phyloP scores from a whole-genome alignment of 2,329 filamentous ascomycete genomes.

The Zelopaecilomyces penicillatus region DNA sequence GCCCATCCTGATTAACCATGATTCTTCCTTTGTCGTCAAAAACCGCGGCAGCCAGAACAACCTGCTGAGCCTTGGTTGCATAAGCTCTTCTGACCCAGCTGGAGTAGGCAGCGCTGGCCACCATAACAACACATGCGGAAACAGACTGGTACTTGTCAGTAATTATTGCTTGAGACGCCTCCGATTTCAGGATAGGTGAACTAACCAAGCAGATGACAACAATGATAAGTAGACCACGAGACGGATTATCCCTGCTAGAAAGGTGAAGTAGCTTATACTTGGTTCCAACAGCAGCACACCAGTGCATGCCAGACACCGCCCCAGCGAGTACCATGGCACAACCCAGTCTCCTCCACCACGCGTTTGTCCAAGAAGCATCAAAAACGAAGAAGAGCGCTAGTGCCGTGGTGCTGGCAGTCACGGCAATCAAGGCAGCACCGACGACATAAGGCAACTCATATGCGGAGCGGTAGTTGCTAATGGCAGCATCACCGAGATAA shows the following conservation, averaged over 20 bases:
- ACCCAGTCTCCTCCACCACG: constrained; percentile 63
- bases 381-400: constrained; percentile 70
- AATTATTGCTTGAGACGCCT: neutral
- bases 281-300: constrained; percentile 66
- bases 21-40: constrained; percentile 61
- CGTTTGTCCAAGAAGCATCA: constrained; percentile 65
- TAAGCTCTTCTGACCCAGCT: constrained; percentile 40
- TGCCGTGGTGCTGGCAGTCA: constrained; percentile 59
- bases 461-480: constrained; percentile 61
- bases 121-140: constrained; percentile 52
- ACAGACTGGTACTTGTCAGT: constrained; percentile 39
- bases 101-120: constrained; percentile 38
- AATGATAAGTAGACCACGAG: constrained; percentile 29
- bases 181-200: constrained; percentile 4
- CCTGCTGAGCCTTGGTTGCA: constrained; percentile 52
- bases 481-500: constrained; percentile 72
- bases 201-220: constrained; percentile 64
- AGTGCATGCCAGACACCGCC: constrained; percentile 82
- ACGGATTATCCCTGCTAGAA: constrained; percentile 11
- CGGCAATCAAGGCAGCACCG: constrained; percentile 62
- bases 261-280: constrained; percentile 47
- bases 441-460: constrained; percentile 53
- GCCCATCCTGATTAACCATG: constrained; percentile 60
- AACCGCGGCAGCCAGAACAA: constrained; percentile 51
- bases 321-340: constrained; percentile 61